Percentiles rank a stretch among this genome's conserved stretches.
Conservation (phyloP, 2,329 filamentous ascomycete species). For the Aurifilum marmelostoma region DNA sequence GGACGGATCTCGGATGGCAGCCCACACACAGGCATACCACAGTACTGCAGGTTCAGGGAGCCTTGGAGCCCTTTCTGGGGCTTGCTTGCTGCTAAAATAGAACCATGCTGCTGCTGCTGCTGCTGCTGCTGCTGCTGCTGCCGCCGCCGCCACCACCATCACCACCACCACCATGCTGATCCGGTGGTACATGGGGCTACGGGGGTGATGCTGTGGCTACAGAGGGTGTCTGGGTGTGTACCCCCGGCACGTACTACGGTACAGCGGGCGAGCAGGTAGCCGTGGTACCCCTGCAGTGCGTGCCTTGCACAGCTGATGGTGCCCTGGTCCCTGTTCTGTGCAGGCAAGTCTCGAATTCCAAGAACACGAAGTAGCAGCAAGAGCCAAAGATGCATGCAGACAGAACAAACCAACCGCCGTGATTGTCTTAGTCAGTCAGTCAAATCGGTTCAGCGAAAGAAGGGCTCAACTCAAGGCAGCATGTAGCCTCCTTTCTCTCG, state of each 20-base stretch:
- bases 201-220: too few species aligned
- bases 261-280: background rate
- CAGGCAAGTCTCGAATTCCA: background rate
- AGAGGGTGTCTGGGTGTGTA: background rate
- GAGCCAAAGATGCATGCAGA: background rate
- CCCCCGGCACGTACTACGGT: background rate
- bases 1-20: conserved; percentile 1
- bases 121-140: too few species aligned
- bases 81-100: background rate
- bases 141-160: too few species aligned
- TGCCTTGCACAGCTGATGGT: background rate
- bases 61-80: background rate
- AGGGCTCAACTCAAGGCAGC: background rate
- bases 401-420: background rate
- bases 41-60: background rate
- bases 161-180: background rate
- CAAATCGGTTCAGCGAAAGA: background rate
- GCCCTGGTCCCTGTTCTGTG: background rate
- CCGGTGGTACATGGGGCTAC: too few species aligned
- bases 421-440: background rate
- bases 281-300: background rate
- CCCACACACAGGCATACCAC: too few species aligned
- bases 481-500: background rate
- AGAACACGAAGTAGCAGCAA: background rate
- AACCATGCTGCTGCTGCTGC: too few species aligned